phyloP scores from a whole-genome alignment of 495 filamentous ascomycete genomes.

The Immersiella caudata region DNA sequence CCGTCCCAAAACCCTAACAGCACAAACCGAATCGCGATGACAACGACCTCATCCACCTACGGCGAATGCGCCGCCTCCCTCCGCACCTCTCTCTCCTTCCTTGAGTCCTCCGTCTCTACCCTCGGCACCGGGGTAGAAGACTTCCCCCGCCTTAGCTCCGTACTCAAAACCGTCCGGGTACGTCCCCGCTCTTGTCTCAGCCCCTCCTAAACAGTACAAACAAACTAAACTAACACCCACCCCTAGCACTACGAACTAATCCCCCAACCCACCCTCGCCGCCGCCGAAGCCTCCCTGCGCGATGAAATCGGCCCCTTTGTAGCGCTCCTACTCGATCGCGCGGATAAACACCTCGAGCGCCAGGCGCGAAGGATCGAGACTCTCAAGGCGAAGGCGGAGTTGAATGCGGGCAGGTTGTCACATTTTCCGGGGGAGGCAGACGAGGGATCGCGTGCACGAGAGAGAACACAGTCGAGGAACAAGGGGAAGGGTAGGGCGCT shows the following conservation, averaged over 20 bases:
- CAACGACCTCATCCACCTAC: slow-evolving; percentile 34
- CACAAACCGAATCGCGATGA: not conserved
- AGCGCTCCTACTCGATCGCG: slow-evolving; percentile 49
- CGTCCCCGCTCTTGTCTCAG: slow-evolving; percentile 22
- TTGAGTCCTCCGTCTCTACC: slow-evolving; percentile 53
- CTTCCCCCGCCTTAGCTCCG: slow-evolving; percentile 48
- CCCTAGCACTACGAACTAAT: slow-evolving; percentile 55
- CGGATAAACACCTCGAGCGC: slow-evolving; percentile 49
- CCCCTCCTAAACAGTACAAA: not conserved
- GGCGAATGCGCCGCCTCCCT: slow-evolving; percentile 50
- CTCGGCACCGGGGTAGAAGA: slow-evolving; percentile 50
- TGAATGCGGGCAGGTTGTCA: slow-evolving; percentile 50
- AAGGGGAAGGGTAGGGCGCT: slow-evolving; percentile 24
- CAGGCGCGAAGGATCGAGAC: slow-evolving; percentile 52
- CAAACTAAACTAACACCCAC: not conserved
- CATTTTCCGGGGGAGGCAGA: slow-evolving; percentile 19
- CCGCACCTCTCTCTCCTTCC: slow-evolving; percentile 53
- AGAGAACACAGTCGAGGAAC: not conserved
- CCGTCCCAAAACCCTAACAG: not conserved
- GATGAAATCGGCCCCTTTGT: slow-evolving; percentile 55
- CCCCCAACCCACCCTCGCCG: slow-evolving; percentile 51
- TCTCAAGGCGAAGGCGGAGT: slow-evolving; percentile 49
- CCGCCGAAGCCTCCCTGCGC: slow-evolving; percentile 52
- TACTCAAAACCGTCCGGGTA: slow-evolving; percentile 54
- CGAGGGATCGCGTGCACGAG: not conserved